Evolutionary conservation across 2,329 filamentous ascomycete genomes (phyloP).

Genomic region (Hypoxylon sp.): DNA sequence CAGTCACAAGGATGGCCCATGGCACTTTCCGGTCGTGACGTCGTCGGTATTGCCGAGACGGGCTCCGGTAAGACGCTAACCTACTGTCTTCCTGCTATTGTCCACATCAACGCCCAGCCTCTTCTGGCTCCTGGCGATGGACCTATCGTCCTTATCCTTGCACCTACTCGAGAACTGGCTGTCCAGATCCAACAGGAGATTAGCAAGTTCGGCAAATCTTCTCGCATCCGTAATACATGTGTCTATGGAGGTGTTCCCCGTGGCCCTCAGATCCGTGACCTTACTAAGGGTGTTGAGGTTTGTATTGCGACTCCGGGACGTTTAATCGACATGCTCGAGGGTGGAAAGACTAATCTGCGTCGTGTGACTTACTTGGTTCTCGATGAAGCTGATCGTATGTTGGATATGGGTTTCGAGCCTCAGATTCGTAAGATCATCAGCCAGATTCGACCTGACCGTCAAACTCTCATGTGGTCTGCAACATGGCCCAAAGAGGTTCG

Average conservation of each 20-base stretch:
- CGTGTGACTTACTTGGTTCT: slow-evolving; percentile 98
- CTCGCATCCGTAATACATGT: slow-evolving; percentile 97
- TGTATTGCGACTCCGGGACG: slow-evolving; percentile 98
- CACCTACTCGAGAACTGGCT: slow-evolving; percentile 96
- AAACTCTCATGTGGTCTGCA: slow-evolving; percentile 99
- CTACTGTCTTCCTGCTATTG: slow-evolving; percentile 97
- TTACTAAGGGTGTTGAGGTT: slow-evolving; percentile 95
- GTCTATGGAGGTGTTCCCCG: slow-evolving; percentile 99
- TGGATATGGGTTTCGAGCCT: slow-evolving; percentile 99
- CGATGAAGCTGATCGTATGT: slow-evolving; percentile 98
- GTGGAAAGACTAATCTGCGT: slow-evolving; percentile 96
- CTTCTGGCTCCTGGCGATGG: slow-evolving; percentile 95
- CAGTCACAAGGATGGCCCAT: slow-evolving; percentile 99
- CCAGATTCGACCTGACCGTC: slow-evolving; percentile 97
- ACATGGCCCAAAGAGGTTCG: slow-evolving; percentile 99
- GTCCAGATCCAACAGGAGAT: slow-evolving; percentile 99
- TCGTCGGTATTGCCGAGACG: slow-evolving; percentile 98
- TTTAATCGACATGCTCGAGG: slow-evolving; percentile 98
- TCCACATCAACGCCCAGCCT: slow-evolving; percentile 99
- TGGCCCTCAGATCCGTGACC: slow-evolving; percentile 95
- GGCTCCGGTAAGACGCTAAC: slow-evolving; percentile 99
- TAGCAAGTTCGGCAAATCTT: slow-evolving; percentile 98
- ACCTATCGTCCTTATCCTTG: slow-evolving; percentile 95
- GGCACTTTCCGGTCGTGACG: slow-evolving; percentile 97
- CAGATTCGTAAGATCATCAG: slow-evolving; percentile 99